Conservation (phyloP, 2,329 filamentous ascomycete genomes). For the Pseudopyricularia javanii region DNA sequence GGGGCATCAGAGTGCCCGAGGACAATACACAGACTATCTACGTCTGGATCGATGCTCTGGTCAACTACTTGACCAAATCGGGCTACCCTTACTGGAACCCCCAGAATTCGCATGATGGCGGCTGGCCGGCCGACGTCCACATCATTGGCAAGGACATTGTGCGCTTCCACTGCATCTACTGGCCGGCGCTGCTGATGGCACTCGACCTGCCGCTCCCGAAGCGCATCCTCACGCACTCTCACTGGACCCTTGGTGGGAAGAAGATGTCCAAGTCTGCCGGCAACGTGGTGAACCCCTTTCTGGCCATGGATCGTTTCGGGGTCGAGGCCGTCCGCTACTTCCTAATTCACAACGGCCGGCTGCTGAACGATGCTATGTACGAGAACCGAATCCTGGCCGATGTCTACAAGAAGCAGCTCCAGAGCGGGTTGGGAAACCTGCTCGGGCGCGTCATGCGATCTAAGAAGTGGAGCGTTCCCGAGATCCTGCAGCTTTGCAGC, state of each 20-base stretch:
- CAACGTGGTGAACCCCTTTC: conserved; percentile 90
- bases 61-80: conserved; percentile 84
- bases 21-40: conserved; percentile 87
- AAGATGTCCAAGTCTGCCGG: conserved; percentile 98
- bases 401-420: conserved; percentile 69
- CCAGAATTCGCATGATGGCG: conserved; percentile 44
- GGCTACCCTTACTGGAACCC: conserved; percentile 70
- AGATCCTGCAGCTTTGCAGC: conserved; percentile 31
- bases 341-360: conserved; percentile 66
- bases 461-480: conserved; percentile 55
- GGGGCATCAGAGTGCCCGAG: conserved; percentile 82
- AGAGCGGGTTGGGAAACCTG: conserved; percentile 70
- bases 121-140: conserved; percentile 88
- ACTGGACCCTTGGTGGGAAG: conserved; percentile 83
- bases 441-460: conserved; percentile 56
- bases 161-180: conserved; percentile 94
- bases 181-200: conserved; percentile 92
- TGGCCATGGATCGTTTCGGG: conserved; percentile 79
- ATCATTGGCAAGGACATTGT: conserved; percentile 95
- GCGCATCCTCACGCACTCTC: conserved; percentile 75
- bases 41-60: conserved; percentile 91
- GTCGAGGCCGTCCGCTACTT: conserved; percentile 84
- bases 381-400: conserved; percentile 64
- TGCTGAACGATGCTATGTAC: conserved; percentile 72
- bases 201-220: conserved; percentile 67